These are phyloP conservation scores for Gyromitra esculenta DNA, from an alignment of 2,329 filamentous ascomycete species.

Conservation along the genomic window DNA sequence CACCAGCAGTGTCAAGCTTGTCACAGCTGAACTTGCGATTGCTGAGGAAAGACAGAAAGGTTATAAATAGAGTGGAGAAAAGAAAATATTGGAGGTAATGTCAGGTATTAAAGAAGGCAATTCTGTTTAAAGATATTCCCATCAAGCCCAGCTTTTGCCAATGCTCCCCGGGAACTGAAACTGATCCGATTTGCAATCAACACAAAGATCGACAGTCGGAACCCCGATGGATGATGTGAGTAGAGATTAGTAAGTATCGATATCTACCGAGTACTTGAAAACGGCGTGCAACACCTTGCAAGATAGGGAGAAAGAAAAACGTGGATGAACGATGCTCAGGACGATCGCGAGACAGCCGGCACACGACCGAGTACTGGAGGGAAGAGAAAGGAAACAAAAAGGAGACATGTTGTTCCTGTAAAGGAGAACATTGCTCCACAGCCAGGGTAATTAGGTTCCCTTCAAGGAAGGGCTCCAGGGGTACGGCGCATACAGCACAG, in stretches of 20 bases:
- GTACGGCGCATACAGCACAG: slow-evolving; percentile 38
- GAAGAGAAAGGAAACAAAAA: slow-evolving; percentile 31
- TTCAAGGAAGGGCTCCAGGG: slow-evolving; percentile 16
- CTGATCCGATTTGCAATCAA: not conserved
- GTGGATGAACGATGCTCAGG: not conserved
- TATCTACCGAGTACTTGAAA: slow-evolving; percentile 15
- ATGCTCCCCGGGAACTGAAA: slow-evolving; percentile 5
- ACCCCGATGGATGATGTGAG: not conserved
- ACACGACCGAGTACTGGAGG: not conserved
- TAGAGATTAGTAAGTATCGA: not conserved
- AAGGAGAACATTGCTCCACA: slow-evolving; percentile 22
- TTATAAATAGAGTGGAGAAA: slow-evolving; percentile 20
- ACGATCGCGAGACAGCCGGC: not conserved
- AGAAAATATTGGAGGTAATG: not conserved
- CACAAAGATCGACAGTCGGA: slow-evolving; percentile 11
- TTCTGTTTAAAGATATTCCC: slow-evolving; percentile 9
- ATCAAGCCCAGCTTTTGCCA: not conserved
- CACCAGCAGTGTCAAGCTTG: slow-evolving; percentile 25
- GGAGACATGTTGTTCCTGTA: slow-evolving; percentile 1
- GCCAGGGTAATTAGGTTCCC: not conserved
- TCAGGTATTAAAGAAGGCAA: slow-evolving; percentile 19
- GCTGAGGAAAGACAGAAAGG: not conserved
- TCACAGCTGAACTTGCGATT: slow-evolving; percentile 7
- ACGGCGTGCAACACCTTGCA: slow-evolving; percentile 9
- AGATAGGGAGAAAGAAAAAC: not conserved